These are phyloP conservation scores for Vaccinium corymbosum DNA, from an alignment of 148 eudicot genomes.

Conservation along the genomic window DNA sequence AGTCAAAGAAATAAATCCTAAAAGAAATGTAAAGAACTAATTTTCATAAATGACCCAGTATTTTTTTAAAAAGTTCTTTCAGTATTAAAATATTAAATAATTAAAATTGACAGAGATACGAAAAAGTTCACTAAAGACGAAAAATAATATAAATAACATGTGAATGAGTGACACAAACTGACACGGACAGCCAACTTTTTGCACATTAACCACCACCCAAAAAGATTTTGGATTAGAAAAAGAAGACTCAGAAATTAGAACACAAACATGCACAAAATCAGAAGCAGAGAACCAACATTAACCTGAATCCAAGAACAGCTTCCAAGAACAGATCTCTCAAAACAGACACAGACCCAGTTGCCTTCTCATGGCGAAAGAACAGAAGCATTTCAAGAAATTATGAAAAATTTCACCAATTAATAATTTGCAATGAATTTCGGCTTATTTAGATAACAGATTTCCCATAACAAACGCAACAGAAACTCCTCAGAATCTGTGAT, in stretches of 20 bases:
- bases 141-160: not conserved
- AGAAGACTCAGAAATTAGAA: not conserved
- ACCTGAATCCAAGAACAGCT: not conserved
- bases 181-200: not conserved
- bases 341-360: not conserved
- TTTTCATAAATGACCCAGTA: not conserved
- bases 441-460: not conserved
- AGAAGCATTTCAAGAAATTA: not conserved
- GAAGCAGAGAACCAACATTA: not conserved
- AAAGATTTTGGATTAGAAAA: not conserved
- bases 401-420: not conserved
- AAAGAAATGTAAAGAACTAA: not conserved
- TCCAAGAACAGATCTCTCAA: slow-evolving; percentile 13
- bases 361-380: not conserved
- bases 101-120: not conserved
- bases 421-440: not conserved
- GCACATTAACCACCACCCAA: not conserved
- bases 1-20: not conserved
- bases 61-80: not conserved
- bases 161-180: not conserved
- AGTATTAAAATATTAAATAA: not conserved
- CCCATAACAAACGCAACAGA: not conserved
- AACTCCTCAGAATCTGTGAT: not conserved
- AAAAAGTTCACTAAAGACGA: not conserved
- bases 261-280: not conserved